Evolutionary conservation across 2,329 filamentous ascomycete genomes (phyloP), one percentile per base, ranked within the genome.

Genomic region (Zymoseptoria passerinii): DNA sequence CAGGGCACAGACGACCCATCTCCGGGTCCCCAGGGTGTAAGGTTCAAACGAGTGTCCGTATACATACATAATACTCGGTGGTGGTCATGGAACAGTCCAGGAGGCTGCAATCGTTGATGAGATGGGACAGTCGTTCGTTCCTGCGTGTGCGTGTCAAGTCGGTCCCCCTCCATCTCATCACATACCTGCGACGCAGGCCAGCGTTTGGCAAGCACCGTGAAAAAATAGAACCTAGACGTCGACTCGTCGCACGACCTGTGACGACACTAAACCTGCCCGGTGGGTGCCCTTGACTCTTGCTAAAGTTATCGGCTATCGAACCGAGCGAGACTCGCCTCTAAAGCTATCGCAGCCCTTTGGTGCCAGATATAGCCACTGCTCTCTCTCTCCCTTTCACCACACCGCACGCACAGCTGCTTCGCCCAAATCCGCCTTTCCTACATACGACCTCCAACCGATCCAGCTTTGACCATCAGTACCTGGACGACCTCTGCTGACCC

Each of bases 231-330:
- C 4, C 23, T 23, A 44, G 10, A 16, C 35, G 3, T 23, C 35
- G 6, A 13, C 35, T 40, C 13, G 35, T 44, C 35, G 35, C 35
- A 44, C 35, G 35, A 44, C 35, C 35, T 44, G n/a, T n/a, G n/a
- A n/a, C n/a, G 13, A 44, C 35, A 44, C 35, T 44, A 44, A n/a
- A 44, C 13, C 35, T 44, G 35, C 35, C 35, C 16, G 35, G 35
- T 44, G 16, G 35, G 13, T 44, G 35, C 35, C 35, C 35, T 44
- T 44, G 35, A 44, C 35, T 44, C 54, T 23, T 35, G 20, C n/a
- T n/a, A n/a, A n/a, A n/a, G n/a, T 35, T 40, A 13, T 56, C 54
- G 50, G 54, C 13, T 56, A n/a, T 48, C 48, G 54, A 20, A 35
- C 40, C 27, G 27, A 27, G 52, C 27, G 27, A 27, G 52, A 50